Evolutionary conservation across 163 green algal species (phyloP).

Genomic region (Prototheca wickerhamii): DNA sequence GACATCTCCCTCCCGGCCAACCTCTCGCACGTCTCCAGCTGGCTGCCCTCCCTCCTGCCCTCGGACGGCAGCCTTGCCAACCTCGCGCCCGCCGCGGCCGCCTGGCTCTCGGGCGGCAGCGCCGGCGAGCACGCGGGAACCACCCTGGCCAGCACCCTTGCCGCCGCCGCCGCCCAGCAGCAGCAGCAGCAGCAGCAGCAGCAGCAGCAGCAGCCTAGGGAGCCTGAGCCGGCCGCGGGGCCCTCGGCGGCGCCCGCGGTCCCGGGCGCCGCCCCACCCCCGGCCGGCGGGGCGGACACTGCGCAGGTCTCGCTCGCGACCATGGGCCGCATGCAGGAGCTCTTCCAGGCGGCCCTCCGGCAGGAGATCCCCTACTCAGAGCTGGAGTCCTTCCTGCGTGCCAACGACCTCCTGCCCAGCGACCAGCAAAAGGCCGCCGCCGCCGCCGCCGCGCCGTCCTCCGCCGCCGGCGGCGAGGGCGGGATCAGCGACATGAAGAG

Average conservation of each 20-base stretch:
- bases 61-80: neutral
- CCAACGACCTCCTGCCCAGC: conserved; percentile 21
- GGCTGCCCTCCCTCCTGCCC: conserved; percentile 14
- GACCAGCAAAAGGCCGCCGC: neutral
- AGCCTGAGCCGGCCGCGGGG: neutral
- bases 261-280: neutral
- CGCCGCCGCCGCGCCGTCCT: neutral
- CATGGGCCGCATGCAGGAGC: conserved; percentile 20
- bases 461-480: neutral
- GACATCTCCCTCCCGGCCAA: conserved; percentile 20
- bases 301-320: conserved; percentile 10
- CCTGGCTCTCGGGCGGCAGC: neutral
- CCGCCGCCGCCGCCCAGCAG: no score
- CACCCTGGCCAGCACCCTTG: no score
- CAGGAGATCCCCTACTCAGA: conserved; percentile 25
- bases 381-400: conserved; percentile 20
- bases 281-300: neutral
- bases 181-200: neutral
- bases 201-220: neutral
- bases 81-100: neutral
- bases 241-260: no score
- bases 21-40: conserved; percentile 8
- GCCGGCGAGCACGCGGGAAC: neutral
- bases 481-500: conserved; percentile 5
- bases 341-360: conserved; percentile 17